Conservation (phyloP, 768 basidiomycete species). For the Suillus spraguei region DNA sequence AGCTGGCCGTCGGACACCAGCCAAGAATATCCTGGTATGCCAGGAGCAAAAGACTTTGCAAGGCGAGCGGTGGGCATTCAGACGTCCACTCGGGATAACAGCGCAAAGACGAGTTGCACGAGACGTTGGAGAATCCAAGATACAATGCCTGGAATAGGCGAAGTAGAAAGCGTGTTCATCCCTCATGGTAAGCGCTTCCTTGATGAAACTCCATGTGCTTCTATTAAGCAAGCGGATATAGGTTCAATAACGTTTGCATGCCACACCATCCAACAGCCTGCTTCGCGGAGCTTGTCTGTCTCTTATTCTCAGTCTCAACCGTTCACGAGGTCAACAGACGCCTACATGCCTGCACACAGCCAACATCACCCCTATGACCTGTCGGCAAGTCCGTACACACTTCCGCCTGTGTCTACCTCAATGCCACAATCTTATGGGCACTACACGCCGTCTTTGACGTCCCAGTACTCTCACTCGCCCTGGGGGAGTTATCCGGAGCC, state of each 20-base stretch:
- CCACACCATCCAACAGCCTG: constrained; percentile 34
- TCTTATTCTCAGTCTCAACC: constrained; percentile 29
- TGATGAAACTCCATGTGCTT: constrained; percentile 39
- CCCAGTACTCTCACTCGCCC: constrained; percentile 28
- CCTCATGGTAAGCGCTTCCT: constrained; percentile 71
- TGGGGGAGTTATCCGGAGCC: constrained; percentile 31
- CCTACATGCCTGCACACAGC: constrained; percentile 25
- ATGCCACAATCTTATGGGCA: constrained; percentile 29
- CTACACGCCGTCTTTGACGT: constrained; percentile 24
- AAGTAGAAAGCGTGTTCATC: constrained; percentile 88
- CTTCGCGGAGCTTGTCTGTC: constrained; percentile 22
- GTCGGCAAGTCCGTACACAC: constrained; percentile 29
- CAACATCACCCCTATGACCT: constrained; percentile 32
- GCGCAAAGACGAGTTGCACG: constrained; percentile 86
- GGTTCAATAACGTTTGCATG: constrained; percentile 44
- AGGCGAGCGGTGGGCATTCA: constrained; percentile 71
- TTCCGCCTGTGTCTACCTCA: constrained; percentile 33
- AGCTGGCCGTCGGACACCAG: constrained; percentile 75
- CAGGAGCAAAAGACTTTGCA: constrained; percentile 47
- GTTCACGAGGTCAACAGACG: constrained; percentile 27
- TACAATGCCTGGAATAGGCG: constrained; percentile 59
- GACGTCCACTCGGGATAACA: constrained; percentile 51
- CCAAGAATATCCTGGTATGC: constrained; percentile 42
- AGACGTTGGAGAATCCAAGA: constrained; percentile 79
- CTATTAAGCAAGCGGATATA: constrained; percentile 21